Percentiles rank a stretch among this genome's conserved stretches.
Conservation (phyloP, 345 rosid species). For the Eucalyptus curtisii region DNA sequence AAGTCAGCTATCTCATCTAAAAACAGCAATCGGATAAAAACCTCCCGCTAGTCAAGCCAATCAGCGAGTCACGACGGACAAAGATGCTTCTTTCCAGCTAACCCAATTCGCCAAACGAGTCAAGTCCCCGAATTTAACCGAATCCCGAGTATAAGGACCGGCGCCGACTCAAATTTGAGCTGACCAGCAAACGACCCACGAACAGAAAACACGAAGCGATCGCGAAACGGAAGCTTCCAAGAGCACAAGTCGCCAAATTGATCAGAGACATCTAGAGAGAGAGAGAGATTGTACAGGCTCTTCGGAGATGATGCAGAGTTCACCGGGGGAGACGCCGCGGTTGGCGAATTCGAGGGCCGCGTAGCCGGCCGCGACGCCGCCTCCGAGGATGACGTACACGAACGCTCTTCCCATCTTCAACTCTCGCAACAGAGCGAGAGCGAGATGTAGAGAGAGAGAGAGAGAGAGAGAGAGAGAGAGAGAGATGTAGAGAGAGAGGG, state of each 20-base stretch:
- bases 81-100: not conserved
- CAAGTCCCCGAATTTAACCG: not conserved
- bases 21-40: not conserved
- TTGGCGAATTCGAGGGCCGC: constrained; percentile 92
- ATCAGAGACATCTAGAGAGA: not conserved
- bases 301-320: constrained; percentile 89
- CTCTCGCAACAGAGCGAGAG: not conserved
- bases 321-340: constrained; percentile 66
- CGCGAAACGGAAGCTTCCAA: not conserved
- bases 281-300: constrained; percentile 50
- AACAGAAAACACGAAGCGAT: not conserved
- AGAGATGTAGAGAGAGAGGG: not conserved
- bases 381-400: constrained; percentile 89
- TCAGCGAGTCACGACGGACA: not conserved
- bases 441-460: not conserved
- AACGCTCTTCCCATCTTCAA: constrained; percentile 87
- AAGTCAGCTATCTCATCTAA: not conserved
- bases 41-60: not conserved
- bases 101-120: not conserved
- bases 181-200: not conserved
- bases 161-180: not conserved
- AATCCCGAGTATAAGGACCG: not conserved
- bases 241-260: not conserved
- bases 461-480: not conserved
- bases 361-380: constrained; percentile 96